phyloP scores from a whole-genome alignment of 208 protist genomes.

The Histomonas meleagridis region DNA sequence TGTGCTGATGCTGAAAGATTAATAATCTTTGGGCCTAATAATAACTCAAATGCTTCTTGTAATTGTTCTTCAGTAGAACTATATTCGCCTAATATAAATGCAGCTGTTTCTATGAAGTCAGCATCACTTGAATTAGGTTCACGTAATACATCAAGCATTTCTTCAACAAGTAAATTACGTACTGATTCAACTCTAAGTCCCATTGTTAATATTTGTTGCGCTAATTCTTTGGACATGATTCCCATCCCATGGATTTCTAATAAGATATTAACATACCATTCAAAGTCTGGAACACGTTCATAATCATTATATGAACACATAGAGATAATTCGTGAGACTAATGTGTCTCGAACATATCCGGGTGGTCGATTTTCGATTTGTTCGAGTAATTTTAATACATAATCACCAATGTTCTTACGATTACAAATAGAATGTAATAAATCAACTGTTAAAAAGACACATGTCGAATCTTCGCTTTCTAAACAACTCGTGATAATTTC shows the following conservation, averaged over 20 bases:
- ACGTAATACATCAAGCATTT: not conserved
- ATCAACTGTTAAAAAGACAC: not conserved
- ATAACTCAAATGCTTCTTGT: not conserved
- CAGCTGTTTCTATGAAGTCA: not conserved
- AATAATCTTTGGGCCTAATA: not conserved
- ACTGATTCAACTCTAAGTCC: not conserved
- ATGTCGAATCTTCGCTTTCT: not conserved
- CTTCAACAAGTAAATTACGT: not conserved
- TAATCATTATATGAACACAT: not conserved
- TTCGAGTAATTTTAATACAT: not conserved
- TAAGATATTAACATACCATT: conserved; percentile 22
- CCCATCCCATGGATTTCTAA: not conserved
- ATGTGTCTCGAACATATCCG: not conserved
- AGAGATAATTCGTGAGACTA: not conserved
- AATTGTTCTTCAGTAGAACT: not conserved
- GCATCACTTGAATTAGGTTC: not conserved
- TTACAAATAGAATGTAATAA: not conserved
- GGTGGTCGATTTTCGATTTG: not conserved
- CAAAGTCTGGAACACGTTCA: not conserved
- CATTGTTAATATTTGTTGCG: not conserved
- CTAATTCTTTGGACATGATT: not conserved
- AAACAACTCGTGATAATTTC: not conserved
- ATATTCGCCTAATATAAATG: conserved; percentile 22
- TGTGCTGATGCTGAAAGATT: not conserved
- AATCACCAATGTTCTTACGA: not conserved